Evolutionary conservation across 768 basidiomycete species (phyloP).

Genomic region (Leccinum variicolor): DNA sequence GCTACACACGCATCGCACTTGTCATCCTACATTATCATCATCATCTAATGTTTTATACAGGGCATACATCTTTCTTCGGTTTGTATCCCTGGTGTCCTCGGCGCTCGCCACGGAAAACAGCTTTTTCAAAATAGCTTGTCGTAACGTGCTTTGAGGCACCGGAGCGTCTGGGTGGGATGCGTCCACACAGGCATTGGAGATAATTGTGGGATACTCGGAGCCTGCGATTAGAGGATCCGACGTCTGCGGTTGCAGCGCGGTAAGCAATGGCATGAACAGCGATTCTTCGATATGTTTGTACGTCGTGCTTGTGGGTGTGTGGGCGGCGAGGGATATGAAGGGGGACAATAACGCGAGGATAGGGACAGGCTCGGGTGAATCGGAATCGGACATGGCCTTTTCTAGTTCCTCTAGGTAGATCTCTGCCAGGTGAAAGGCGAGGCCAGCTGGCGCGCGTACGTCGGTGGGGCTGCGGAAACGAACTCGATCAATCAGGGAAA

Average conservation of each 20-base stretch:
- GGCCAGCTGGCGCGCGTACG: constrained; percentile 66
- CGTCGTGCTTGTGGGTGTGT: constrained; percentile 57
- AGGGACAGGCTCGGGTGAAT: constrained; percentile 40
- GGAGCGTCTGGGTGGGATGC: constrained; percentile 39
- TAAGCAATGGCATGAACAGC: constrained; percentile 67
- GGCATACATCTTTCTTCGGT: constrained; percentile 78
- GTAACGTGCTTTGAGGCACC: constrained; percentile 37
- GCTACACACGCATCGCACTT: not conserved
- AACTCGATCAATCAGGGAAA: constrained; percentile 3
- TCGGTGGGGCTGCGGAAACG: constrained; percentile 55
- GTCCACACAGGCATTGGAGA: constrained; percentile 52
- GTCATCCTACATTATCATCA: constrained; percentile 27
- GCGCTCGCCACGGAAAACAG: constrained; percentile 76
- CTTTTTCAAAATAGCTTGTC: constrained; percentile 52
- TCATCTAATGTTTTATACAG: constrained; percentile 67
- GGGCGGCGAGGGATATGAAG: constrained; percentile 69
- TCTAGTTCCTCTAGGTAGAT: constrained; percentile 90
- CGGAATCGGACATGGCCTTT: constrained; percentile 43
- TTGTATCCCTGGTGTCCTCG: constrained; percentile 70
- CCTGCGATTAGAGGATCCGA: constrained; percentile 39
- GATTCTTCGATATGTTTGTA: constrained; percentile 71
- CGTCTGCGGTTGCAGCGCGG: constrained; percentile 41
- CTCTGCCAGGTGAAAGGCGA: constrained; percentile 85
- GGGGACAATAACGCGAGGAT: constrained; percentile 59
- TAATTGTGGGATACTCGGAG: constrained; percentile 39